These are phyloP conservation scores for Metschnikowia koreensis DNA, from an alignment of 805 yeast species.

Conservation along the genomic window DNA sequence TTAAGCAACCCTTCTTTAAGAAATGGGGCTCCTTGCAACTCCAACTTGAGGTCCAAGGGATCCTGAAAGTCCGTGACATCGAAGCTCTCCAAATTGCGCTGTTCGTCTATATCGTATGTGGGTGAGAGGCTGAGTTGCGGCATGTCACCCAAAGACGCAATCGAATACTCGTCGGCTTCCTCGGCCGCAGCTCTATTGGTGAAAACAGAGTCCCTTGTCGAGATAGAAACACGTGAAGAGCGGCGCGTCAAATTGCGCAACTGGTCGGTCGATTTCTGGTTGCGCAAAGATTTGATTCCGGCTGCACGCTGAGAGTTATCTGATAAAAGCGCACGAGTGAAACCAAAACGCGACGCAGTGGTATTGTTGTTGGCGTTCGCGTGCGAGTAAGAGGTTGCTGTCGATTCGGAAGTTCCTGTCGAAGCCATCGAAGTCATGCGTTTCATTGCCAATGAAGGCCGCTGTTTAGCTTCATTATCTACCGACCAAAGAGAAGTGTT, in stretches of 20 bases:
- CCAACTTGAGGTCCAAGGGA: slow-evolving; percentile 58
- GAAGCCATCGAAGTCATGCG: slow-evolving; percentile 31
- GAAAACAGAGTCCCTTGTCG: slow-evolving; percentile 30
- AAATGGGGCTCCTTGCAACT: slow-evolving; percentile 74
- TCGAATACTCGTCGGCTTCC: slow-evolving; percentile 33
- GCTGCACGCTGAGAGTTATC: slow-evolving; percentile 26
- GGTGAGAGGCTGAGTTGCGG: slow-evolving; percentile 17
- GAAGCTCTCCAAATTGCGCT: slow-evolving; percentile 34
- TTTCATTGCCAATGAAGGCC: slow-evolving; percentile 30
- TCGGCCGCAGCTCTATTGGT: slow-evolving; percentile 20
- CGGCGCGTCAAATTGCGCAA: slow-evolving; percentile 27
- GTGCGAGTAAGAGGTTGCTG: not conserved
- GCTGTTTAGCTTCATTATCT: slow-evolving; percentile 24
- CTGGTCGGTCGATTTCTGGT: slow-evolving; percentile 30
- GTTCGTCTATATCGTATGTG: slow-evolving; percentile 12
- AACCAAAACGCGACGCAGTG: slow-evolving; percentile 30
- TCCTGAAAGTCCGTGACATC: slow-evolving; percentile 43
- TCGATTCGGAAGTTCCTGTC: slow-evolving; percentile 18
- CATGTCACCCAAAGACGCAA: slow-evolving; percentile 37
- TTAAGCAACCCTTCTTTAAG: slow-evolving; percentile 68
- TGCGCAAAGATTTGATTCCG: slow-evolving; percentile 17
- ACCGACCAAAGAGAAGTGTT: slow-evolving; percentile 38
- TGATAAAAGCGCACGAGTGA: slow-evolving; percentile 39
- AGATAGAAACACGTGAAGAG: slow-evolving; percentile 34
- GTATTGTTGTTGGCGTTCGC: slow-evolving; percentile 19